phyloP scores from a whole-genome alignment of 169 alveolate species.

The Plasmodium sp. region DNA sequence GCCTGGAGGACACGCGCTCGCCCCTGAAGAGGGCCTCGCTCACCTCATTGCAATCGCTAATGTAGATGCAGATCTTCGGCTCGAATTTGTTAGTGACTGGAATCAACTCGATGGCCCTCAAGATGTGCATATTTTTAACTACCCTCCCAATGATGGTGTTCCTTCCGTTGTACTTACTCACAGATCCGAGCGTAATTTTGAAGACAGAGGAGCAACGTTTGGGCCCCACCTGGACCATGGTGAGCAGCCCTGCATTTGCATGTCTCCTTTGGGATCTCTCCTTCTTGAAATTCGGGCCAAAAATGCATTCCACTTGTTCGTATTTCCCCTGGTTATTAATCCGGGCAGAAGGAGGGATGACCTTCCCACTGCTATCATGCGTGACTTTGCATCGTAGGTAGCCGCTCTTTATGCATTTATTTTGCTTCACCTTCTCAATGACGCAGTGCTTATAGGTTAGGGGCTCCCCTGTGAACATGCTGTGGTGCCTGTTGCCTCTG shows the following conservation, averaged over 20 bases:
- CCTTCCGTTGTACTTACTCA: constrained; percentile 14
- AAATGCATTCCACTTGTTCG: constrained; percentile 63
- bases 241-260: constrained; percentile 38
- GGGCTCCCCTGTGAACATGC: constrained; percentile 27
- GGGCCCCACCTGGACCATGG: constrained; percentile 13
- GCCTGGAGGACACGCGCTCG: constrained; percentile 18
- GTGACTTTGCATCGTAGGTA: constrained; percentile 16
- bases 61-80: constrained; percentile 23
- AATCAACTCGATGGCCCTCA: constrained; percentile 46
- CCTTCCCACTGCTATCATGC: not conserved
- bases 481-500: constrained; percentile 45
- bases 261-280: constrained; percentile 44
- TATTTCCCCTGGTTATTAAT: not conserved
- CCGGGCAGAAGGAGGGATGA: not conserved
- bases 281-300: constrained; percentile 19
- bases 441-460: constrained; percentile 30
- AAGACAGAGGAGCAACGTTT: constrained; percentile 55
- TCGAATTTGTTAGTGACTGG: not conserved
- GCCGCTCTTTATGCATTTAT: constrained; percentile 48
- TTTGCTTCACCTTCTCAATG: constrained; percentile 40
- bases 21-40: constrained; percentile 19
- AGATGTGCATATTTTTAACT: constrained; percentile 48
- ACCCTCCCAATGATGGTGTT: constrained; percentile 41
- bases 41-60: constrained; percentile 26
- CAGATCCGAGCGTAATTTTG: constrained; percentile 31